These are phyloP conservation scores for Wickerhamiella brachini DNA, from an alignment of 805 yeast genomes.

Conservation along the genomic window DNA sequence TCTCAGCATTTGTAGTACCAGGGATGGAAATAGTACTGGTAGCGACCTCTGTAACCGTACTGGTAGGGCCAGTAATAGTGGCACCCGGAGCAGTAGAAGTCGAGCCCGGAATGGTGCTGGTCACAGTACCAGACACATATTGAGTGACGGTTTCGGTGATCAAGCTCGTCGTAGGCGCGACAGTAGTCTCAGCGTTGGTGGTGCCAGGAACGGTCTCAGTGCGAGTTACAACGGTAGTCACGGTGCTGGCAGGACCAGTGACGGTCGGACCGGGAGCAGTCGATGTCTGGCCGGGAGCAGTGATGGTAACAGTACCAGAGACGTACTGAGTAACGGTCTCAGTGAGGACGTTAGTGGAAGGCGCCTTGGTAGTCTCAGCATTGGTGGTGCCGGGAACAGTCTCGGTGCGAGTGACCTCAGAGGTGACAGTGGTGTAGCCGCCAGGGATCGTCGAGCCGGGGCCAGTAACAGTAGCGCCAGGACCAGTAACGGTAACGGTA, in stretches of 20 bases:
- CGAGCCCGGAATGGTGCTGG: background rate
- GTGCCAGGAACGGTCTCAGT: slow-evolving; percentile 9
- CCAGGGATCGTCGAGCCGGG: slow-evolving; percentile 13
- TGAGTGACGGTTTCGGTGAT: slow-evolving; percentile 1
- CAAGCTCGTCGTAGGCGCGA: slow-evolving; percentile 4
- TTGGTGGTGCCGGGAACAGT: slow-evolving; percentile 11
- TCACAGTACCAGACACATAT: background rate
- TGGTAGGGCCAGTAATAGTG: background rate
- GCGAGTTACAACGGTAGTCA: slow-evolving; percentile 2
- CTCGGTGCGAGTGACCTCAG: background rate
- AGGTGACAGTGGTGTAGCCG: background rate
- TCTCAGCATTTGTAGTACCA: slow-evolving; percentile 5
- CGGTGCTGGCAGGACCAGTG: background rate
- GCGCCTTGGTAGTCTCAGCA: slow-evolving; percentile 8
- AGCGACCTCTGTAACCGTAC: background rate
- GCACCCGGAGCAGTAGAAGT: background rate
- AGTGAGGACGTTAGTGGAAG: slow-evolving; percentile 4
- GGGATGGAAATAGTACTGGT: background rate
- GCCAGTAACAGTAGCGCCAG: background rate
- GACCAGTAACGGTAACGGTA: background rate
- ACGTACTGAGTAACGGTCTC: background rate
- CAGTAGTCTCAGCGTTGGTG: slow-evolving; percentile 9
- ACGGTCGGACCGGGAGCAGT: background rate
- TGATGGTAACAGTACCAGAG: background rate
- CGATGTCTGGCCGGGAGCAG: background rate